Evolutionary conservation across 2,329 filamentous ascomycete genomes (phyloP).

Genomic region (Claviceps pazoutovae): DNA sequence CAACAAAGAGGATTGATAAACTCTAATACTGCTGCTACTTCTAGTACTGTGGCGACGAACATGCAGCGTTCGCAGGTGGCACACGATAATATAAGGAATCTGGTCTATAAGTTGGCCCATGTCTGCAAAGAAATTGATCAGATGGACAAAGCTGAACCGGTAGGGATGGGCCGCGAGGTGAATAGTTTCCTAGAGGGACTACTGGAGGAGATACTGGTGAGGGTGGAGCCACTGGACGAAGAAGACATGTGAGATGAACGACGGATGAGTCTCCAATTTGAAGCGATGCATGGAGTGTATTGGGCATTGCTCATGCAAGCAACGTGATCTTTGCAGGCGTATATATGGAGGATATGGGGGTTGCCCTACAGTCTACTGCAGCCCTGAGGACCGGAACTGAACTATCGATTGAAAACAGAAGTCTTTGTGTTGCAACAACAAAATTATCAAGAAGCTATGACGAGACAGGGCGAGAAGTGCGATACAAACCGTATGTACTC

Average conservation of each 20-base stretch:
- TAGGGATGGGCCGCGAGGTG: conserved; percentile 88
- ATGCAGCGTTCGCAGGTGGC: conserved; percentile 56
- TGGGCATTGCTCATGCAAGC: not conserved
- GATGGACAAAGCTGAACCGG: conserved; percentile 71
- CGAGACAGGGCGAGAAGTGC: too few species aligned
- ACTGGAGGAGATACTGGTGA: conserved; percentile 81
- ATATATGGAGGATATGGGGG: too few species aligned
- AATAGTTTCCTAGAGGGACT: conserved; percentile 82
- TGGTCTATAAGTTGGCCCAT: conserved; percentile 70
- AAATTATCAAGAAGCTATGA: too few species aligned
- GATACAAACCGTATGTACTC: too few species aligned
- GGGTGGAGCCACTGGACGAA: conserved; percentile 78
- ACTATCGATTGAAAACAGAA: too few species aligned
- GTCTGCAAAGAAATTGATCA: conserved; percentile 84
- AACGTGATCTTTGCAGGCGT: not conserved
- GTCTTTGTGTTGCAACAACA: too few species aligned
- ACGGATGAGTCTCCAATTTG: not conserved
- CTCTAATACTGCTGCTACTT: conserved; percentile 9
- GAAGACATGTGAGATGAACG: conserved; percentile 28
- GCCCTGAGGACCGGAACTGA: too few species aligned
- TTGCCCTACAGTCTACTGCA: too few species aligned
- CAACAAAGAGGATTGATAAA: conserved; percentile 25
- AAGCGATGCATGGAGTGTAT: not conserved
- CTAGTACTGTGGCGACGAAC: conserved; percentile 38
- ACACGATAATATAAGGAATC: conserved; percentile 68